Evolutionary conservation across 768 basidiomycete genomes (phyloP), one percentile per base, ranked within the genome.

Genomic region (Chalciporus pseudorubinellus): DNA sequence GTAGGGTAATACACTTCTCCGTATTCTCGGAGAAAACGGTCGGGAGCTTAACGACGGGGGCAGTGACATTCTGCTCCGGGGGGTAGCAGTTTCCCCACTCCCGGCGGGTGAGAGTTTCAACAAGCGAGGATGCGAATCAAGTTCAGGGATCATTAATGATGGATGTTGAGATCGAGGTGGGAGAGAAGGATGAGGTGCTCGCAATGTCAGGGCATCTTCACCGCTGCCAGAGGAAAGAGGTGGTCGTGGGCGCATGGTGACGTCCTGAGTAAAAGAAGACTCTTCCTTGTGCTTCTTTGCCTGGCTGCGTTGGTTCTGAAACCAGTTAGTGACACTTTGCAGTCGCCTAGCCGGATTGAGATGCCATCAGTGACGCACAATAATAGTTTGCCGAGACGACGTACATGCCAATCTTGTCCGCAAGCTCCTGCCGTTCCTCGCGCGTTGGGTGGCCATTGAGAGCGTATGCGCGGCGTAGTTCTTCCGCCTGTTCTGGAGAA

Each of bases 321-420:
- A 91, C 89, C 89, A 90, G 64, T 91, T 89, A 2, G 84, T 89
- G 51, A 91, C 83, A 50, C 82, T 87, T 69, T 88, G 83, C 70
- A 85, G 79, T 56, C 81, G 84, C 87, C 89, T 91, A 55, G 67
- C 60, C 66, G 61, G 64, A 55, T 39, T 38, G 31, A 34, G 26
- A 9, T 26, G 21, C 22, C 20, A 48, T 72, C 48, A 70, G 63
- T 61, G 58, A 53, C 44, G n/a, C n/a, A 41, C 6, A 46, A 50
- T 43, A 57, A 34, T 55, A 53, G 39, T 46, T 46, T 55, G 14
- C 21, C 39, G 42, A 46, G 57, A 61, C 45, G 52, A 77, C 89
- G 66, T 70, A 89, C 89, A 89, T 89, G 70, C 85, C 86, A 65
- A 89, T 83, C 63, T 74, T 78, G 52, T 80, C 75, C 7, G 87